Conservation (phyloP, 192 early-diverging fungal genomes). For the Coemansia guatemalensis region DNA sequence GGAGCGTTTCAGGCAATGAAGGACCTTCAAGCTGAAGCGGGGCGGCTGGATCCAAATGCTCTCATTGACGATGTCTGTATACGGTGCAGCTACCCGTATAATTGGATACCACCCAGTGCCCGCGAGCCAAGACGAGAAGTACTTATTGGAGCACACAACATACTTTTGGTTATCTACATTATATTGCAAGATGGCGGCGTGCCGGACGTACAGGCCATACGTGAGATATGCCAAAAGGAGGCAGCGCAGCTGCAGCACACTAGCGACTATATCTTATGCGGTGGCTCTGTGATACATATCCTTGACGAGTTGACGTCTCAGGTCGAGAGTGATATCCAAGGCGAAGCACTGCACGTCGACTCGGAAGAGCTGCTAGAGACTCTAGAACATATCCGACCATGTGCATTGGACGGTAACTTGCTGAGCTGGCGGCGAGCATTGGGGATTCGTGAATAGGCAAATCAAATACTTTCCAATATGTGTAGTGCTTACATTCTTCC, state of each 20-base stretch:
- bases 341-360: constrained; percentile 36
- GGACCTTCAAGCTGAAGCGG: constrained; percentile 25
- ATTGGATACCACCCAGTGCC: constrained; percentile 37
- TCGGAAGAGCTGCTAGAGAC: constrained; percentile 31
- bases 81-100: constrained; percentile 39
- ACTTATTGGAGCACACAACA: constrained; percentile 42
- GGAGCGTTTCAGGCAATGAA: constrained; percentile 44
- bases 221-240: constrained; percentile 30
- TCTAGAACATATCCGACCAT: constrained; percentile 32
- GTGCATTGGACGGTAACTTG: constrained; percentile 34
- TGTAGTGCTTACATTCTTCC: neutral
- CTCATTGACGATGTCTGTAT: constrained; percentile 16
- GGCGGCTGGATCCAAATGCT: constrained; percentile 15
- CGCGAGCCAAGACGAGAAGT: constrained; percentile 24
- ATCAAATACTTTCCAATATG: neutral
- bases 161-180: constrained; percentile 41
- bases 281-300: constrained; percentile 36
- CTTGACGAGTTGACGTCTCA: constrained; percentile 40
- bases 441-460: neutral
- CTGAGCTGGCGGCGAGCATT: constrained; percentile 30
- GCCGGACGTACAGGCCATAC: constrained; percentile 20
- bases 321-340: constrained; percentile 38
- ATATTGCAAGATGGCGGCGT: constrained; percentile 35
- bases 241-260: constrained; percentile 13
- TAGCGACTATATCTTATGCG: constrained; percentile 33